Evolutionary conservation across 2,329 filamentous ascomycete species (phyloP).

Genomic region (Pseudocercospora musae): DNA sequence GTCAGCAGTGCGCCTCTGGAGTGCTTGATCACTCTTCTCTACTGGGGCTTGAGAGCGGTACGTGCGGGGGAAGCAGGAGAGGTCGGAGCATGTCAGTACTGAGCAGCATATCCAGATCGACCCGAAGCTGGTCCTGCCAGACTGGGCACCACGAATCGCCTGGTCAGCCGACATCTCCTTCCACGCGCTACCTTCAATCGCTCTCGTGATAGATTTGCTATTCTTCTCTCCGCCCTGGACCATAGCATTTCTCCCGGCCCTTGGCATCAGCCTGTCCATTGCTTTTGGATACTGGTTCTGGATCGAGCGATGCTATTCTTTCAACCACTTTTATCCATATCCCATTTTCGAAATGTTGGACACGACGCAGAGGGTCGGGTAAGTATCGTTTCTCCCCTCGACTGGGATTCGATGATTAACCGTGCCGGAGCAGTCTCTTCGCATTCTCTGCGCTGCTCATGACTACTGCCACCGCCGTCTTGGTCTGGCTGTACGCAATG

Average conservation of each 20-base stretch:
- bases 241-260: constrained; percentile 57
- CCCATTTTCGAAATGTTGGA: constrained; percentile 72
- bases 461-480: constrained; percentile 63
- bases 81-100: background rate
- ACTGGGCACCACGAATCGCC: constrained; percentile 38
- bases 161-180: constrained; percentile 61
- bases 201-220: constrained; percentile 63
- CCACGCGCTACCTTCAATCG: constrained; percentile 63
- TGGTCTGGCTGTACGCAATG: constrained; percentile 68
- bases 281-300: constrained; percentile 72
- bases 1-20: constrained; percentile 67
- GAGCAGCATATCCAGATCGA: constrained; percentile 34
- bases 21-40: constrained; percentile 67
- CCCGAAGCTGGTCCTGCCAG: constrained; percentile 53
- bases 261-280: constrained; percentile 56
- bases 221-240: constrained; percentile 72
- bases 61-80: constrained; percentile 21
- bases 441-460: constrained; percentile 58
- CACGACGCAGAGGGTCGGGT: constrained; percentile 60
- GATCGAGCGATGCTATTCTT: constrained; percentile 68
- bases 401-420: background rate
- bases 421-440: constrained; percentile 45
- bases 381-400: constrained; percentile 1
- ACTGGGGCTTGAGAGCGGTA: constrained; percentile 65
- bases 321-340: constrained; percentile 78